phyloP scores from a whole-genome alignment of 2,329 filamentous ascomycete genomes.

The Microsporum audouinii region DNA sequence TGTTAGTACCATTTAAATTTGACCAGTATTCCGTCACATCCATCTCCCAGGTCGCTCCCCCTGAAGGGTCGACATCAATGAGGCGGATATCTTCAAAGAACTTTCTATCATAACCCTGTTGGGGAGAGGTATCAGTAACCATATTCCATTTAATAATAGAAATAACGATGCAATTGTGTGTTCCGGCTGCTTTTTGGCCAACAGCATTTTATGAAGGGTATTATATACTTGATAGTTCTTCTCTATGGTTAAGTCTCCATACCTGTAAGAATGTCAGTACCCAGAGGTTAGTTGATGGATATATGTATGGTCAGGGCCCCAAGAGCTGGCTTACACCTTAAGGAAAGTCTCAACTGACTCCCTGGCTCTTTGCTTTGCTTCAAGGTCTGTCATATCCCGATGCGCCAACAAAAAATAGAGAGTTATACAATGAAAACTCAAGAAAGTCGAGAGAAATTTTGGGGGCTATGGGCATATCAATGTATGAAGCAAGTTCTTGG shows the following conservation, averaged over 20 bases:
- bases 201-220: not conserved
- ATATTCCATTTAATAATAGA: not conserved
- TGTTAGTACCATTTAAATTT: conserved; percentile 18
- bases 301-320: not conserved
- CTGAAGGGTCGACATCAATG: conserved; percentile 17
- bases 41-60: conserved; percentile 19
- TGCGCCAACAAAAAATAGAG: too few relatives aligned
- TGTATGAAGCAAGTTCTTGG: not conserved
- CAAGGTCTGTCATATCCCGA: conserved; percentile 7
- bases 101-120: conserved; percentile 18
- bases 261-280: conserved; percentile 7
- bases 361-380: conserved; percentile 8
- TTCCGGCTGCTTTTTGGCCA: not conserved
- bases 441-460: not conserved
- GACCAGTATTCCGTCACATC: conserved; percentile 17
- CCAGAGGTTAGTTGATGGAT: not conserved
- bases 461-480: not conserved
- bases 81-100: conserved; percentile 19
- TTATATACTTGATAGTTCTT: conserved; percentile 12
- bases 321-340: conserved; percentile 9
- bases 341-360: conserved; percentile 10
- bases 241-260: conserved; percentile 10
- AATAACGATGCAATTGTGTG: too few relatives aligned
- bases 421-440: not conserved
- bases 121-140: not conserved